A percentile compares a stretch with the other conserved stretches of the same genome.
These are phyloP conservation scores for Canariomyces notabilis DNA, from an alignment of 2,329 filamentous ascomycete species.

Conservation along the genomic window DNA sequence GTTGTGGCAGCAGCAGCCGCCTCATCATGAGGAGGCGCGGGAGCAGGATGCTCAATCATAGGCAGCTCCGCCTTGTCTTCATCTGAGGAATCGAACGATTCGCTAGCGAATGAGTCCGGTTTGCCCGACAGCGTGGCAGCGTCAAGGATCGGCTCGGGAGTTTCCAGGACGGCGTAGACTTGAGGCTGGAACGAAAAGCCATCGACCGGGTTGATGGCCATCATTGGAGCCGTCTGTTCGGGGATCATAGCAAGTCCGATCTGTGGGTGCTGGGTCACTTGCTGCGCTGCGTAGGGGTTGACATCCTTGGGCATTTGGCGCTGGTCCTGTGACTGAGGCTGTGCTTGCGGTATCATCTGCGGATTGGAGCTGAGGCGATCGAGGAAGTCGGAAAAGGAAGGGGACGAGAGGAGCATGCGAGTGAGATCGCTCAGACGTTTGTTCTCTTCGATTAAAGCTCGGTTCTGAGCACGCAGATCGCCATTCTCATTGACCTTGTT, in stretches of 20 bases:
- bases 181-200: slow-evolving; percentile 60
- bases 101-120: slow-evolving; percentile 50
- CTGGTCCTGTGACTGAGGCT: slow-evolving; percentile 14
- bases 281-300: slow-evolving; percentile 54
- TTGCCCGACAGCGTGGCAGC: slow-evolving; percentile 66
- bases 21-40: slow-evolving; percentile 34
- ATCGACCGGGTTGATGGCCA: slow-evolving; percentile 52
- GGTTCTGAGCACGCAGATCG: slow-evolving; percentile 75
- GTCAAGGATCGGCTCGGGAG: slow-evolving; percentile 45
- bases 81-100: slow-evolving; percentile 37
- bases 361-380: slow-evolving; percentile 63
- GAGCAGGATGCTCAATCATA: slow-evolving; percentile 42
- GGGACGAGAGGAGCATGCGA: slow-evolving; percentile 74
- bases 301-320: slow-evolving; percentile 59
- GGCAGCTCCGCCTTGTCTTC: slow-evolving; percentile 54
- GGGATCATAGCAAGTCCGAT: slow-evolving; percentile 81
- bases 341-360: slow-evolving; percentile 32
- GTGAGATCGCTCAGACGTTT: slow-evolving; percentile 71
- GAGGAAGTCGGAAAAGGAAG: slow-evolving; percentile 78
- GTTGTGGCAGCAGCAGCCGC: slow-evolving; percentile 24
- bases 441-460: slow-evolving; percentile 78
- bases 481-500: slow-evolving; percentile 78
- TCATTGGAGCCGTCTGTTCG: slow-evolving; percentile 68
- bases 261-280: slow-evolving; percentile 56
- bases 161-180: slow-evolving; percentile 58